These are phyloP conservation scores for Rubia balearica DNA, from an alignment of 305 asterid genomes.

Conservation along the genomic window DNA sequence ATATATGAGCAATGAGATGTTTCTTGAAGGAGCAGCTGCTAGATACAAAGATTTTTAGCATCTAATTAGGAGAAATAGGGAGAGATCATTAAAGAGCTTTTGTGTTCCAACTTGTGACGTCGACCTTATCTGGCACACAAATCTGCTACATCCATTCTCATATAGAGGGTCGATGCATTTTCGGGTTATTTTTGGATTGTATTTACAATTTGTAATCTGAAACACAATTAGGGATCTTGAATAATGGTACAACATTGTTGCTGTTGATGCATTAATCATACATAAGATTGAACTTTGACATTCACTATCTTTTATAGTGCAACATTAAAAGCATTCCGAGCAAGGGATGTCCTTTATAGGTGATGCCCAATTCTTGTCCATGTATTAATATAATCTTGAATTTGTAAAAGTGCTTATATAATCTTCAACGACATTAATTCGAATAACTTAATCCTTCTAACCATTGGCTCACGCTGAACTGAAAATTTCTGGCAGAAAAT, in stretches of 20 bases:
- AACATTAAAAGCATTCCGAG: conserved; percentile 63
- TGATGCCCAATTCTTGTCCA: conserved; percentile 39
- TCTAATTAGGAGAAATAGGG: conserved; percentile 72
- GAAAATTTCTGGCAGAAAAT: too few relatives aligned
- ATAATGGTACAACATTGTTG: neutral
- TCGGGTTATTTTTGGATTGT: neutral
- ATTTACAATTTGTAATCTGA: neutral
- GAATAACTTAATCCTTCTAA: too few relatives aligned
- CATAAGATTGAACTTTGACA: neutral
- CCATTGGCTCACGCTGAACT: too few relatives aligned
- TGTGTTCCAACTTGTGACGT: conserved; percentile 96
- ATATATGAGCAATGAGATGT: conserved; percentile 50
- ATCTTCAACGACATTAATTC: too few relatives aligned
- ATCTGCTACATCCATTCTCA: conserved; percentile 43
- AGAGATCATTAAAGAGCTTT: conserved; percentile 65
- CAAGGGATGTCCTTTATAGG: conserved; percentile 40
- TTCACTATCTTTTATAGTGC: conserved; percentile 41
- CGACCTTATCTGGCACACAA: conserved; percentile 98
- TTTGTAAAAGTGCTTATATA: too few relatives aligned
- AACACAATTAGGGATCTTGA: conserved; percentile 2
- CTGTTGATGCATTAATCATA: neutral
- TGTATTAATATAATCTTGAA: too few relatives aligned
- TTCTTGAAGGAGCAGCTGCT: conserved; percentile 78
- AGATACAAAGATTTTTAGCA: conserved; percentile 95
- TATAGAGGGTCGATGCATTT: neutral